A percentile compares a stretch with the other conserved stretches of the same genome.
phyloP scores from a whole-genome alignment of 257 asterid genomes.

The Schizonepeta tenuifolia region DNA sequence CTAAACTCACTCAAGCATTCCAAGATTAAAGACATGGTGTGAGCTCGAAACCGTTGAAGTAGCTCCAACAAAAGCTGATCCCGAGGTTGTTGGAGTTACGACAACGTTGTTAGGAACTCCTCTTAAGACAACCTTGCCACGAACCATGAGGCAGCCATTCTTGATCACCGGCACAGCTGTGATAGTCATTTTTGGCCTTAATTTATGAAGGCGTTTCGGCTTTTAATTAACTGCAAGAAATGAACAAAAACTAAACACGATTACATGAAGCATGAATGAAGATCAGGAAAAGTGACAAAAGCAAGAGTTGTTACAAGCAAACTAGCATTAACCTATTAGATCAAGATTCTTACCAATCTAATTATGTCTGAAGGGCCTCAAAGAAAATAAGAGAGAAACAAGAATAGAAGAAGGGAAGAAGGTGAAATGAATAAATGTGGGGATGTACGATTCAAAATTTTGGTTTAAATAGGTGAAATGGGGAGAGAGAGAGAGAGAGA shows the following conservation, averaged over 20 bases:
- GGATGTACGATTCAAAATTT: conserved; percentile 27
- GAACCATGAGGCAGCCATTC: conserved; percentile 54
- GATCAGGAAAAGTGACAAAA: background rate
- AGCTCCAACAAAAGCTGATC: conserved; percentile 65
- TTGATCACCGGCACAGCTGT: conserved; percentile 55
- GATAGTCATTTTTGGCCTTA: conserved; percentile 49
- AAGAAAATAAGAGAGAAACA: background rate
- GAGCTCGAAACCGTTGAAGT: conserved; percentile 37
- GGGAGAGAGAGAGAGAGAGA: conserved; percentile 14
- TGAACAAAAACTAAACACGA: background rate
- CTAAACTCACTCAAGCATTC: conserved; percentile 54
- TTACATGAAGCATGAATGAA: background rate
- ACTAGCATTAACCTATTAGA: background rate
- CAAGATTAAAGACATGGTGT: conserved; percentile 58
- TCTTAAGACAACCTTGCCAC: conserved; percentile 54
- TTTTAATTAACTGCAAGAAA: conserved; percentile 29
- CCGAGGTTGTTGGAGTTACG: conserved; percentile 43
- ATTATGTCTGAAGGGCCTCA: background rate
- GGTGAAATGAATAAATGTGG: conserved; percentile 31
- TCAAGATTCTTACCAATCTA: conserved; percentile 24
- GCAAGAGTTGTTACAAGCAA: background rate
- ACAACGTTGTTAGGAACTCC: conserved; percentile 50
- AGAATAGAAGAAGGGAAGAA: background rate
- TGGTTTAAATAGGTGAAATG: conserved; percentile 39
- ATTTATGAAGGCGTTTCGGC: background rate